These are phyloP conservation scores for Dictyostelium firmibasis DNA, from an alignment of 78 protist species.

Conservation along the genomic window DNA sequence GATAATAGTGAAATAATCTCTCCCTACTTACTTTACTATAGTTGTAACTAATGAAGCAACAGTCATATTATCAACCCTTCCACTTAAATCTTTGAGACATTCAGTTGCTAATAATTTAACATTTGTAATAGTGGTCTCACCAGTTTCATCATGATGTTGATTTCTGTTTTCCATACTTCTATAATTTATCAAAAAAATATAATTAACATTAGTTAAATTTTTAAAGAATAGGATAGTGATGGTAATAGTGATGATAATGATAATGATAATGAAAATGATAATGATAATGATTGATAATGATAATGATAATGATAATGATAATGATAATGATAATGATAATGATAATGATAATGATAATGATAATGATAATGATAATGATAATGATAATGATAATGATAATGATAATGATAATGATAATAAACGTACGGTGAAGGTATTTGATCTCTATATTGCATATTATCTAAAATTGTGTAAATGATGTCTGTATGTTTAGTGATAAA, in stretches of 20 bases:
- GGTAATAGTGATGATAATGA: not conserved
- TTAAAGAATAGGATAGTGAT: not conserved
- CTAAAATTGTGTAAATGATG: slow-evolving; percentile 49
- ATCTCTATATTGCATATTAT: slow-evolving; percentile 79
- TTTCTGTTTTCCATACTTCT: not conserved
- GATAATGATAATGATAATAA: not conserved
- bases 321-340: not conserved
- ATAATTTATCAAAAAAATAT: not conserved
- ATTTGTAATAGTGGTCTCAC: not conserved
- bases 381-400: not conserved
- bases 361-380: too few relatives aligned
- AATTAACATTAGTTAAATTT: too few relatives aligned
- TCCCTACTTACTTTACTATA: slow-evolving; percentile 37
- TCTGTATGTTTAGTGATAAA: slow-evolving; percentile 42
- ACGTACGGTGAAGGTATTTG: slow-evolving; percentile 68
- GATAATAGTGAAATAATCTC: too few relatives aligned
- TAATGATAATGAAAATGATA: not conserved
- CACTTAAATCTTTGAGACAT: slow-evolving; percentile 29
- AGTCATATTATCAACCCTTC: slow-evolving; percentile 72
- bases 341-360: not conserved
- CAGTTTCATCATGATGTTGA: not conserved
- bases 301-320: not conserved
- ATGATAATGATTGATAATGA: too few relatives aligned
- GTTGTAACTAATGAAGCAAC: slow-evolving; percentile 32
- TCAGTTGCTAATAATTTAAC: slow-evolving; percentile 54